These are phyloP conservation scores for Botrytis paeoniae DNA, from an alignment of 2,329 filamentous ascomycete genomes.

Conservation along the genomic window DNA sequence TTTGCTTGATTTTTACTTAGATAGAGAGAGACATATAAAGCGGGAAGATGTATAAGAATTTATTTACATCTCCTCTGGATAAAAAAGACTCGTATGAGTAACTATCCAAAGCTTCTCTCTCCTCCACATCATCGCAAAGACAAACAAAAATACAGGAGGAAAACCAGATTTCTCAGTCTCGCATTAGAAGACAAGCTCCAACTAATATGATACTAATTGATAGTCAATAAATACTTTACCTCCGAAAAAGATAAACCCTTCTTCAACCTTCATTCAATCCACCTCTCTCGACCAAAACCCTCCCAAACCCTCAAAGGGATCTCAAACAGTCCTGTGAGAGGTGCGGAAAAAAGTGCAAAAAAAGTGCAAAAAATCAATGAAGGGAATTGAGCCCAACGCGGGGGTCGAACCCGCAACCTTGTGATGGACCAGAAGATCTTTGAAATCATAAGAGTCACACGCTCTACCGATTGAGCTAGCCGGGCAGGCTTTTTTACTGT, in stretches of 20 bases:
- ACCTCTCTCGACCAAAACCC: background rate
- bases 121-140: no score
- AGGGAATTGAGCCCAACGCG: conserved; percentile 37
- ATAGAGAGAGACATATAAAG: background rate
- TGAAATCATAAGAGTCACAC: conserved; percentile 34
- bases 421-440: conserved; percentile 34
- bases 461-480: conserved; percentile 38
- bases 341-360: no score
- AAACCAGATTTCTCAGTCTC: no score
- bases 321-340: background rate
- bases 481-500: conserved; percentile 21
- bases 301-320: background rate
- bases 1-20: background rate
- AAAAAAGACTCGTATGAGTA: background rate
- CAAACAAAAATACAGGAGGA: no score
- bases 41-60: background rate
- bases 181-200: no score
- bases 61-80: background rate
- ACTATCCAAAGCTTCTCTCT: no score
- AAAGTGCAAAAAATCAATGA: background rate
- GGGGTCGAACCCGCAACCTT: conserved; percentile 47
- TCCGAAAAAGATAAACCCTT: background rate
- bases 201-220: no score
- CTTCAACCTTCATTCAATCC: background rate
- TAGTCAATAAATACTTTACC: no score